Percentiles rank a stretch among this genome's conserved stretches.
phyloP scores from a whole-genome alignment of 148 eudicot species.

The Arbutus unedo region DNA sequence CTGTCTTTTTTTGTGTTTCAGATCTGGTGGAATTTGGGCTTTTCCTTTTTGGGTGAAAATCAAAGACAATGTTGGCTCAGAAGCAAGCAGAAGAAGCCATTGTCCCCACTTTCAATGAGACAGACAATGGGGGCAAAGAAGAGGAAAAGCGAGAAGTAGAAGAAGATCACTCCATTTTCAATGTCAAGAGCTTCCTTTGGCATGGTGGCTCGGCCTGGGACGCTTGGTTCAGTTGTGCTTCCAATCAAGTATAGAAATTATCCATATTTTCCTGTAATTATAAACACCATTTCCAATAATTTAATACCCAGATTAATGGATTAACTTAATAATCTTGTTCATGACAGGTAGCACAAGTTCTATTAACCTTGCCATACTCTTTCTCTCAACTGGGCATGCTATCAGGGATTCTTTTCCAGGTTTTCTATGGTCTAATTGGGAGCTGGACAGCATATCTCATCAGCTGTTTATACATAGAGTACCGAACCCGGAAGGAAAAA shows the following conservation, averaged over 20 bases:
- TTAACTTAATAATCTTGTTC: not conserved
- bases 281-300: not conserved
- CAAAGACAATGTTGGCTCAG: constrained; percentile 36
- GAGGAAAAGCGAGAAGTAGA: constrained; percentile 28
- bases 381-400: constrained; percentile 79
- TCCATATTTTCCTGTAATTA: not conserved
- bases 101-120: constrained; percentile 32
- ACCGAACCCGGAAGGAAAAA: constrained; percentile 68
- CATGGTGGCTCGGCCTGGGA: constrained; percentile 88
- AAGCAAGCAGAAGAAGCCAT: constrained; percentile 52
- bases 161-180: constrained; percentile 38
- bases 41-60: not conserved
- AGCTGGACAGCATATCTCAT: constrained; percentile 92
- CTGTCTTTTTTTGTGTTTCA: constrained; percentile 12
- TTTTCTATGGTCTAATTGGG: constrained; percentile 69
- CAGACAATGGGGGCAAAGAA: constrained; percentile 22
- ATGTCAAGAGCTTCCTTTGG: constrained; percentile 52
- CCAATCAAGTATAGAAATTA: constrained; percentile 52
- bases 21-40: constrained; percentile 21
- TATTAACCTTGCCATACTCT: constrained; percentile 74
- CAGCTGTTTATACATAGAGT: constrained; percentile 76
- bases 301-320: not conserved
- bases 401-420: constrained; percentile 62
- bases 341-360: constrained; percentile 74
- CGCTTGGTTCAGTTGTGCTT: constrained; percentile 80